Conservation (phyloP, 495 filamentous ascomycete genomes). For the Astrocystis sublimbata region DNA sequence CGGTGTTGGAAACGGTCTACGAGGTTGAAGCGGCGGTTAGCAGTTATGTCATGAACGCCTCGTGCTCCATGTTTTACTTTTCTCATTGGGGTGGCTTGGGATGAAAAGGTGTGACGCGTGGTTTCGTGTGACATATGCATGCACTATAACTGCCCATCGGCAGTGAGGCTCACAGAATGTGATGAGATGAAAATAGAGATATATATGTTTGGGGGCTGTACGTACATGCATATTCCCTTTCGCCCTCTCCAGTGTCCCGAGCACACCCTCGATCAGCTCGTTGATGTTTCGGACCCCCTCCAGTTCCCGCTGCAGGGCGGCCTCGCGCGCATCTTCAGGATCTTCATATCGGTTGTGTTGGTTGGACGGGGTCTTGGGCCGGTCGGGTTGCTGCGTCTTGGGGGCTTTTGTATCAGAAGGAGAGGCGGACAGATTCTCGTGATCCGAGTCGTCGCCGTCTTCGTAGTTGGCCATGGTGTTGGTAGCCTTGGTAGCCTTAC, state of each 20-base stretch:
- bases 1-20: slow-evolving; percentile 82
- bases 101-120: not conserved
- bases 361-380: slow-evolving; percentile 49
- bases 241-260: slow-evolving; percentile 77
- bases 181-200: slow-evolving; percentile 22
- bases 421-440: slow-evolving; percentile 72
- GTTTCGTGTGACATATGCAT: too few species aligned
- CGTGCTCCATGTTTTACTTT: not conserved
- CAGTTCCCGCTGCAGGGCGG: slow-evolving; percentile 73
- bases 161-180: slow-evolving; percentile 3
- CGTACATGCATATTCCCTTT: slow-evolving; percentile 92
- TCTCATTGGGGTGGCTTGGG: slow-evolving; percentile 7
- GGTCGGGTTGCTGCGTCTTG: slow-evolving; percentile 23
- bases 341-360: slow-evolving; percentile 60
- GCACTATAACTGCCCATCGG: too few species aligned
- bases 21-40: slow-evolving; percentile 1
- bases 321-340: slow-evolving; percentile 67
- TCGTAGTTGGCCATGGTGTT: slow-evolving; percentile 47
- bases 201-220: too few species aligned
- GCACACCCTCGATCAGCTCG: slow-evolving; percentile 76
- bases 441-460: slow-evolving; percentile 63
- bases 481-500: not conserved
- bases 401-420: slow-evolving; percentile 50
- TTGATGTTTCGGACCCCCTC: slow-evolving; percentile 82
- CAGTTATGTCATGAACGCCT: not conserved